These are phyloP conservation scores for Hanseniaspora singularis DNA, from an alignment of 805 yeast species.

Conservation along the genomic window DNA sequence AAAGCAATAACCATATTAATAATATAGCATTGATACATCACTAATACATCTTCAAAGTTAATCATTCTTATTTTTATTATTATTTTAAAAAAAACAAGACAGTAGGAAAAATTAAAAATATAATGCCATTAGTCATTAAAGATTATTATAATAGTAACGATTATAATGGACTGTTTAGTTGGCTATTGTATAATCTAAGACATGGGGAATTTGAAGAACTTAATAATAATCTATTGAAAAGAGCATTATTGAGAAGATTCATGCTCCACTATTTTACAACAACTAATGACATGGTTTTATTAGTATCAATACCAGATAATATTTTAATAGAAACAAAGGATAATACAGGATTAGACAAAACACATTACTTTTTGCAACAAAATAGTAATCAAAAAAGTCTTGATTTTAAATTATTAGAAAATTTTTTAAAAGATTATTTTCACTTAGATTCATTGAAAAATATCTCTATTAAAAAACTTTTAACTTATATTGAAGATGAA, in stretches of 20 bases:
- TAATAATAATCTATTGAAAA: slow-evolving; percentile 23
- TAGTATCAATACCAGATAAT: slow-evolving; percentile 28
- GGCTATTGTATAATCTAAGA: slow-evolving; percentile 30
- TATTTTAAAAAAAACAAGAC: no score
- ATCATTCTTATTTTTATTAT: no score
- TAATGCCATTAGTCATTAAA: slow-evolving; percentile 26
- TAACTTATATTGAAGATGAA: slow-evolving; percentile 16
- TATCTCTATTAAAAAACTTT: slow-evolving; percentile 26
- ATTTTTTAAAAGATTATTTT: slow-evolving; percentile 26
- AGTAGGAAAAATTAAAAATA: not conserved
- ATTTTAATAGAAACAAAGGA: slow-evolving; percentile 13
- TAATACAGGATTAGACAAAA: not conserved
- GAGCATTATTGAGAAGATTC: slow-evolving; percentile 25
- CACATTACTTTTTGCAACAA: slow-evolving; percentile 17
- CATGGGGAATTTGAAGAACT: slow-evolving; percentile 30
- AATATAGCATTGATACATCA: no score
- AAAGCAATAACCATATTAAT: no score
- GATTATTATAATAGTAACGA: slow-evolving; percentile 26
- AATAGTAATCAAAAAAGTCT: slow-evolving; percentile 14
- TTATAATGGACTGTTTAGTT: slow-evolving; percentile 29
- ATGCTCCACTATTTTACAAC: slow-evolving; percentile 22
- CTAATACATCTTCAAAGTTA: no score
- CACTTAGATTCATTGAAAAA: slow-evolving; percentile 23
- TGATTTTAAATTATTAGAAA: slow-evolving; percentile 25
- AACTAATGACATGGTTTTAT: slow-evolving; percentile 21